Conservation (phyloP, 495 filamentous ascomycete species). For the Lophiostoma macrostomum region DNA sequence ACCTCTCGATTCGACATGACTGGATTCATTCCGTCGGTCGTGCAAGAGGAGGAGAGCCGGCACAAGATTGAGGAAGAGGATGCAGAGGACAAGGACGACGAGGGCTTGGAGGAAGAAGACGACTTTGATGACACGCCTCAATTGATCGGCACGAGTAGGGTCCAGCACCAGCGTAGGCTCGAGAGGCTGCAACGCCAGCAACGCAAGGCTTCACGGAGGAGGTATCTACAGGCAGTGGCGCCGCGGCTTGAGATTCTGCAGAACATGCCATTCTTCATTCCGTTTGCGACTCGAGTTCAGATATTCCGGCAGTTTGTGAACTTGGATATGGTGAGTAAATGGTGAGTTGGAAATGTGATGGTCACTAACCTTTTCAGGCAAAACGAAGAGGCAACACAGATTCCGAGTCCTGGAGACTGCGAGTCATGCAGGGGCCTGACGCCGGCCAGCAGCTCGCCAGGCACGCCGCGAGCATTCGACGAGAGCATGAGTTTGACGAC, state of each 20-base stretch:
- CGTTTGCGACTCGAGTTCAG: constrained; percentile 85
- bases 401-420: constrained; percentile 74
- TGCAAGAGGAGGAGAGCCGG: constrained; percentile 80
- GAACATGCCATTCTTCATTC: constrained; percentile 96
- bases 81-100: constrained; percentile 49
- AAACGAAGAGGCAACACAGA: constrained; percentile 74
- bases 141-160: constrained; percentile 52
- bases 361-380: constrained; percentile 26
- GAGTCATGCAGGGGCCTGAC: constrained; percentile 46
- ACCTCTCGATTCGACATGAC: constrained; percentile 87
- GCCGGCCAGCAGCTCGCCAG: constrained; percentile 55
- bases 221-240: constrained; percentile 69
- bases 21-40: constrained; percentile 80
- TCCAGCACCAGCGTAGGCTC: constrained; percentile 51
- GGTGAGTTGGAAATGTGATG: no score
- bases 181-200: constrained; percentile 59
- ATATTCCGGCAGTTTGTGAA: constrained; percentile 91
- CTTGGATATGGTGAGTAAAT: constrained; percentile 66
- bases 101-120: constrained; percentile 53
- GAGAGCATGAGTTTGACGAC: constrained; percentile 80
- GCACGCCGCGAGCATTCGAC: constrained; percentile 77
- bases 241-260: constrained; percentile 86
- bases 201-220: constrained; percentile 60
- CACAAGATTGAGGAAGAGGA: constrained; percentile 58
- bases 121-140: constrained; percentile 42